phyloP scores from a whole-genome alignment of 2,329 filamentous ascomycete species.

The Ceratocystis cacaofunesta region DNA sequence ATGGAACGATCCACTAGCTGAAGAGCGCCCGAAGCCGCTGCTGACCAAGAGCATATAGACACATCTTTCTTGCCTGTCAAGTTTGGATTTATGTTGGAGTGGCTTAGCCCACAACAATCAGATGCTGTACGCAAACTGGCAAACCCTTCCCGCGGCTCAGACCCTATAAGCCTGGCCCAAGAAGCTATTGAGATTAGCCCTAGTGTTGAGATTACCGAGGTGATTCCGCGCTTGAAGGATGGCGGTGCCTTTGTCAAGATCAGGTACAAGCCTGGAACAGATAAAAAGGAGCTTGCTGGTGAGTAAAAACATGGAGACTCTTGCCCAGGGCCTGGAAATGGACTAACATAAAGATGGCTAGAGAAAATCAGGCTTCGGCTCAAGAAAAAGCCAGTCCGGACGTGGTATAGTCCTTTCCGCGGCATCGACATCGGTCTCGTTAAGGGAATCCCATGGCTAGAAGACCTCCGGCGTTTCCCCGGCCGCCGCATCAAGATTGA shows the following conservation, averaged over 20 bases:
- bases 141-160: conserved; percentile 37
- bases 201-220: conserved; percentile 58
- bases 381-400: conserved; percentile 55
- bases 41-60: background rate
- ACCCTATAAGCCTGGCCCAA: conserved; percentile 40
- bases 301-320: conserved; percentile 10
- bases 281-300: conserved; percentile 32
- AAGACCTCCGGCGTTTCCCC: conserved; percentile 76
- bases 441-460: conserved; percentile 77
- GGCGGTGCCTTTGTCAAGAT: conserved; percentile 91
- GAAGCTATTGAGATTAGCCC: conserved; percentile 48
- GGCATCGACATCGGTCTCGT: conserved; percentile 59
- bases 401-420: conserved; percentile 79
- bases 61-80: conserved; percentile 15
- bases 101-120: conserved; percentile 13
- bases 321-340: background rate
- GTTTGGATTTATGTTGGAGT: conserved; percentile 14
- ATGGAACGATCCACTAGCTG: background rate
- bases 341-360: conserved; percentile 17
- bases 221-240: conserved; percentile 74
- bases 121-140: conserved; percentile 28
- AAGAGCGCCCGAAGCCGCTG: background rate
- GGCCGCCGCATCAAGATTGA: conserved; percentile 65
- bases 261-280: conserved; percentile 31
- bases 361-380: conserved; percentile 48